These are phyloP conservation scores for Lolium multiflorum DNA, from an alignment of 176 grass and related monocot genomes.

Conservation along the genomic window DNA sequence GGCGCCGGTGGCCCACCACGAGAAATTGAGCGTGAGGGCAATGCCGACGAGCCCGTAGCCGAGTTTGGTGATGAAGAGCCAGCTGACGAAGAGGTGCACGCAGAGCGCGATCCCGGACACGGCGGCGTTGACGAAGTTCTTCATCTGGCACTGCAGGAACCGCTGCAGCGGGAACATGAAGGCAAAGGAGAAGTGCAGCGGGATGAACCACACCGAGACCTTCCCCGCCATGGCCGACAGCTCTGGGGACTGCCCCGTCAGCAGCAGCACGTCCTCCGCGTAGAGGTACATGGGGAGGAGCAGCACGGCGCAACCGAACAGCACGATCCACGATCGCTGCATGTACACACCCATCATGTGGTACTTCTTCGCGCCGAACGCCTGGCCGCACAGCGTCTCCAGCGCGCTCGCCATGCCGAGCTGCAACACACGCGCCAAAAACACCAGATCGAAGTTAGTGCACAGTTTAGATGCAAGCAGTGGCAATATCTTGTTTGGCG, in stretches of 20 bases:
- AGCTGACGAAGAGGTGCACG: slow-evolving; percentile 71
- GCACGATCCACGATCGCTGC: slow-evolving; percentile 94
- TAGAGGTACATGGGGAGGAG: slow-evolving; percentile 89
- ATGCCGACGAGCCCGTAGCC: slow-evolving; percentile 76
- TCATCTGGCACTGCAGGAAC: slow-evolving; percentile 95
- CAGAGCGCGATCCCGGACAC: slow-evolving; percentile 56
- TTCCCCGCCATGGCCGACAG: slow-evolving; percentile 65
- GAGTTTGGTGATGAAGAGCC: slow-evolving; percentile 67
- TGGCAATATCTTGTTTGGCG: background rate
- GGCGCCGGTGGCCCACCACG: slow-evolving; percentile 69
- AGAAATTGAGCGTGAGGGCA: slow-evolving; percentile 89
- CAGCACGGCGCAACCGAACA: slow-evolving; percentile 65
- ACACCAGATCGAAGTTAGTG: background rate
- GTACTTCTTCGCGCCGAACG: slow-evolving; percentile 71
- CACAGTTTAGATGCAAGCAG: background rate
- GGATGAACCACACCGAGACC: slow-evolving; percentile 89
- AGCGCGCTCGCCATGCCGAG: slow-evolving; percentile 85
- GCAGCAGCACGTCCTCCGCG: slow-evolving; percentile 69
- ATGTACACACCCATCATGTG: slow-evolving; percentile 97
- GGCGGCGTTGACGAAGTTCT: slow-evolving; percentile 69
- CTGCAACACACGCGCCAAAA: slow-evolving; percentile 30
- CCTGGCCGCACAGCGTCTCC: slow-evolving; percentile 69
- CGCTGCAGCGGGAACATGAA: slow-evolving; percentile 93
- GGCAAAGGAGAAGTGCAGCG: slow-evolving; percentile 92
- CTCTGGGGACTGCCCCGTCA: slow-evolving; percentile 73